Conservation (phyloP, 176 grass and related monocot species). For the Cymbopogon citratus region DNA sequence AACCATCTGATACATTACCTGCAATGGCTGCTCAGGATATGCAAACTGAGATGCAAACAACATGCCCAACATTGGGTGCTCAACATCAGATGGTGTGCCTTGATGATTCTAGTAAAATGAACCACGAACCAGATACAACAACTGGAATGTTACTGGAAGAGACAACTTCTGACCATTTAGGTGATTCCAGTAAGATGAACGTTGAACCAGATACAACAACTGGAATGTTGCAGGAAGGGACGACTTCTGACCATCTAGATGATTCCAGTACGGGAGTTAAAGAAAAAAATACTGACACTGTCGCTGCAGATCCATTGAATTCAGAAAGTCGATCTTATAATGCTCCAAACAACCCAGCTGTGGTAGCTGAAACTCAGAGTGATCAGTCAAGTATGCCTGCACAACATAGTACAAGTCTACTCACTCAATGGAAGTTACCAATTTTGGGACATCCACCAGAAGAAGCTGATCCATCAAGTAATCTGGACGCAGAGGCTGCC, state of each 20-base stretch:
- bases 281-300: not conserved
- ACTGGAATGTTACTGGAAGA: not conserved
- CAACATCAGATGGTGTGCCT: not conserved
- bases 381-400: slow-evolving; percentile 11
- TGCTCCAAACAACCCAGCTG: not conserved
- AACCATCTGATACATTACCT: not conserved
- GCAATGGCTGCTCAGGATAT: not conserved
- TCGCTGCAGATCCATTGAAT: not conserved
- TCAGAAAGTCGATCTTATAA: not conserved
- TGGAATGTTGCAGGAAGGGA: not conserved
- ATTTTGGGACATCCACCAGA: not conserved
- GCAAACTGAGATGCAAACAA: slow-evolving; percentile 2
- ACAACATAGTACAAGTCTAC: slow-evolving; percentile 11
- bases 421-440: slow-evolving; percentile 4
- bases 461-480: slow-evolving; percentile 19
- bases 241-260: not conserved
- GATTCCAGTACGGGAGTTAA: not conserved
- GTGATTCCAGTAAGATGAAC: not conserved
- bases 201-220: not conserved
- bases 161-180: not conserved
- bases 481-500: not conserved
- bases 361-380: slow-evolving; percentile 4
- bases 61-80: not conserved
- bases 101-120: not conserved
- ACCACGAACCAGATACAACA: not conserved